phyloP scores from a whole-genome alignment of 164 flowering plant species.

The Nelumbo lutea region DNA sequence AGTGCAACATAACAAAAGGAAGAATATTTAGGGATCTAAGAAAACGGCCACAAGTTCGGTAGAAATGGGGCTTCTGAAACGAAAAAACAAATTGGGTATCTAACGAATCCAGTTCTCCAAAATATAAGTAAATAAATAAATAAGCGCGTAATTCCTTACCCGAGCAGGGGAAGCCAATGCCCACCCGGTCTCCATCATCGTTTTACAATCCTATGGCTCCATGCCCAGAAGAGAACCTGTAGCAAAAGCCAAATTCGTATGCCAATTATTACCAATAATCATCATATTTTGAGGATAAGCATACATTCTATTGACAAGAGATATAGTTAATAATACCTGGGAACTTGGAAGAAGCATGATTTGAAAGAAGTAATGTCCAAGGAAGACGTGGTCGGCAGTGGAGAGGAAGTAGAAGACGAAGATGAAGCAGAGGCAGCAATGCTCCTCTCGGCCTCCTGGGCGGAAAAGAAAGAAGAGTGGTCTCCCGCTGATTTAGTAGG shows the following conservation, averaged over 20 bases:
- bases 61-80: too few species aligned
- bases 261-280: neutral
- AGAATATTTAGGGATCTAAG: too few species aligned
- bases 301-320: neutral
- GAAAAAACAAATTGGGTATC: too few species aligned
- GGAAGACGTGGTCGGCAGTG: constrained; percentile 45
- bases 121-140: too few species aligned
- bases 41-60: too few species aligned
- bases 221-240: constrained; percentile 63
- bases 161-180: neutral
- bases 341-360: constrained; percentile 73
- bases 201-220: constrained; percentile 65
- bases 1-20: too few species aligned
- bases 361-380: constrained; percentile 64
- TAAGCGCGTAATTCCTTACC: neutral
- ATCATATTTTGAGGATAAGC: neutral
- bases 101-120: too few species aligned
- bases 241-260: neutral
- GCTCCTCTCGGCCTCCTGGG: constrained; percentile 21
- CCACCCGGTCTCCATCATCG: neutral
- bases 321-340: constrained; percentile 40
- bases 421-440: constrained; percentile 7
- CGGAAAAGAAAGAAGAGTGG: constrained; percentile 30
- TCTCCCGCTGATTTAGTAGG: constrained; percentile 42
- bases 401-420: constrained; percentile 28